Percentiles rank a stretch among this genome's conserved stretches.
Conservation (phyloP, 2,329 filamentous ascomycete genomes). For the Scorias spongiosa region DNA sequence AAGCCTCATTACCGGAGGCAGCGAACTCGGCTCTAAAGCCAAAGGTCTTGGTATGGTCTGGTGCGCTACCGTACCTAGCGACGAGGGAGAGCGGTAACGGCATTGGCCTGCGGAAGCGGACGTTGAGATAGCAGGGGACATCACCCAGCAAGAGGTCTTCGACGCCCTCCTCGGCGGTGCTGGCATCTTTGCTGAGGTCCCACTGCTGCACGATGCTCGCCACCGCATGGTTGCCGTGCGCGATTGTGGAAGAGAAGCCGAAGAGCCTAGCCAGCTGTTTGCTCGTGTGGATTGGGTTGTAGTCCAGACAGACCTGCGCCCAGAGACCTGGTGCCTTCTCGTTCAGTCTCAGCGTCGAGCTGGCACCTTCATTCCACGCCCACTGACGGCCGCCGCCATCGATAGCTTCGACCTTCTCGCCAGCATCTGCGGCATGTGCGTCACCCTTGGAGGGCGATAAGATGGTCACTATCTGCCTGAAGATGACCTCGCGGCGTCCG, state of each 20-base stretch:
- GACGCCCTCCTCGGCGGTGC: not conserved
- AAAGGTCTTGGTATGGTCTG: not conserved
- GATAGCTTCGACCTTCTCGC: not conserved
- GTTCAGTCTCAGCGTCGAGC: not conserved
- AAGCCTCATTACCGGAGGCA: not conserved
- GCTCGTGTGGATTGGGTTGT: constrained; percentile 1
- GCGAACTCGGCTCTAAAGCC: not conserved
- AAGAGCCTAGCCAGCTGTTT: not conserved
- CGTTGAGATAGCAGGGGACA: not conserved
- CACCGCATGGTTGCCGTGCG: constrained; percentile 1
- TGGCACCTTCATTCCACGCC: not conserved
- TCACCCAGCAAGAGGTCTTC: not conserved
- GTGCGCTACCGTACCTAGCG: not conserved
- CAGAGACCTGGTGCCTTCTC: not conserved
- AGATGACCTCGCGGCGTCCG: not conserved
- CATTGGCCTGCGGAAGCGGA: not conserved
- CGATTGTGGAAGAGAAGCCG: not conserved
- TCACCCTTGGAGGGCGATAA: not conserved
- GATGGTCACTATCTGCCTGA: not conserved
- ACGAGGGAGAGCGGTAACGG: not conserved
- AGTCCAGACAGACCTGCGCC: not conserved
- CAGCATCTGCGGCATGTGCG: not conserved
- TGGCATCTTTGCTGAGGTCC: not conserved
- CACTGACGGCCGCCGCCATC: not conserved
- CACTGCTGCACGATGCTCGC: not conserved